Evolutionary conservation across 208 protist genomes (phyloP).

Genomic region (Leishmania arabica): DNA sequence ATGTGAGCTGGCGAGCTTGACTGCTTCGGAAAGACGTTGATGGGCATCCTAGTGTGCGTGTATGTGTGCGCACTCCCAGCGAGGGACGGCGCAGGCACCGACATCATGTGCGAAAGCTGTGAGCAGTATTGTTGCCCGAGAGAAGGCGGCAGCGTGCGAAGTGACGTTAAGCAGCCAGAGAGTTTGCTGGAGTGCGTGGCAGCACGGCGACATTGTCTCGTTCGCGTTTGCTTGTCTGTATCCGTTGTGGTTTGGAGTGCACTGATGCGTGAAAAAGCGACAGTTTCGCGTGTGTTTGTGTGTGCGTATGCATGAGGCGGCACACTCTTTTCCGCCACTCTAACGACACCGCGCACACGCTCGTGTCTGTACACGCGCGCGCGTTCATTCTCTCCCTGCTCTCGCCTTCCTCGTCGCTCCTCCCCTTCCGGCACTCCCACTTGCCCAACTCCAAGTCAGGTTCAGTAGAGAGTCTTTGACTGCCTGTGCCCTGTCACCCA

Average conservation of each 20-base stretch:
- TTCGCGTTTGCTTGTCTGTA: background rate
- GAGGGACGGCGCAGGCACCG: background rate
- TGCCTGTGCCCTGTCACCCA: too few species aligned
- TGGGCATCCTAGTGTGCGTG: background rate
- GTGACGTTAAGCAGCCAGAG: background rate
- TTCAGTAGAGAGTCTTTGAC: background rate
- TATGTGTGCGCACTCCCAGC: background rate
- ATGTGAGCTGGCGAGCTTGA: background rate
- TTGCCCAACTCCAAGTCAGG: background rate
- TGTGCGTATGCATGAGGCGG: too few species aligned
- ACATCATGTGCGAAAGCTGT: background rate
- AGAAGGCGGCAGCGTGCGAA: background rate
- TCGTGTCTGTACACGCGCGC: background rate
- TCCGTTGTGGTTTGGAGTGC: too few species aligned
- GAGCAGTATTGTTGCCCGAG: background rate
- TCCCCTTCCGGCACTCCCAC: background rate
- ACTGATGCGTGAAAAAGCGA: too few species aligned
- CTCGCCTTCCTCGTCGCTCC: background rate
- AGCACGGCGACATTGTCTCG: background rate
- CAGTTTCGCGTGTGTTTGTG: too few species aligned
- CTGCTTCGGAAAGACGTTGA: background rate
- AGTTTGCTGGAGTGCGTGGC: background rate
- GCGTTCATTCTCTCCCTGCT: background rate
- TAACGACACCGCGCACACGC: background rate
- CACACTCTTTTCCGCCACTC: background rate